Evolutionary conservation across 306 rosid genomes (phyloP).

Genomic region (Gleditsia sinensis): DNA sequence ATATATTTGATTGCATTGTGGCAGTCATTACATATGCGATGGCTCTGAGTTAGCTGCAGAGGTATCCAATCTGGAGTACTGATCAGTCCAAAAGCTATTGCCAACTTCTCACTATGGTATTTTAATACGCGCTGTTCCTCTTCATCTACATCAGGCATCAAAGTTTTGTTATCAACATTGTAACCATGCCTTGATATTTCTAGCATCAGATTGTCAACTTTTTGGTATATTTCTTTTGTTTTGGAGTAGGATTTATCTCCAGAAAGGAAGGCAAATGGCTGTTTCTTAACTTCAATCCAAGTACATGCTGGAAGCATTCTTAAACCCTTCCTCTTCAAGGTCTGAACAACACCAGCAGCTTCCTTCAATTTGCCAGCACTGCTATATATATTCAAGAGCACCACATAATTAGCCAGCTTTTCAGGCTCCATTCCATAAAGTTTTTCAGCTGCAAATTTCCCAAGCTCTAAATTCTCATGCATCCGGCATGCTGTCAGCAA

Average conservation of each 20-base stretch:
- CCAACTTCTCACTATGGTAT: constrained; percentile 85
- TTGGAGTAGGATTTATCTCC: constrained; percentile 63
- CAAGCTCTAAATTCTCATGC: constrained; percentile 72
- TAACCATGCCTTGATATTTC: constrained; percentile 68
- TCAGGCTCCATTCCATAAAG: constrained; percentile 84
- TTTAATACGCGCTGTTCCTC: constrained; percentile 50
- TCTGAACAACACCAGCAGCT: constrained; percentile 79
- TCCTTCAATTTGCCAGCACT: constrained; percentile 68
- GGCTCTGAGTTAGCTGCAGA: constrained; percentile 75
- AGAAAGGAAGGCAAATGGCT: constrained; percentile 50
- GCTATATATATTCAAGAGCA: constrained; percentile 70
- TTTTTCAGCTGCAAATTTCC: constrained; percentile 74
- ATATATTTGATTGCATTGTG: constrained; percentile 78
- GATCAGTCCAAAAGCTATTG: constrained; percentile 77
- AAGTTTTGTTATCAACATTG: constrained; percentile 37
- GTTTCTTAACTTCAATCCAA: constrained; percentile 78
- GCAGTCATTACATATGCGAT: constrained; percentile 76
- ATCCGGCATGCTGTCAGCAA: constrained; percentile 84
- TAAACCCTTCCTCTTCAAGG: constrained; percentile 76
- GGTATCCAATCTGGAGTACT: constrained; percentile 61
- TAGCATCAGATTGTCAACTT: constrained; percentile 64
- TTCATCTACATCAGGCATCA: constrained; percentile 85
- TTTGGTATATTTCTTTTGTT: constrained; percentile 53
- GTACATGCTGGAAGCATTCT: constrained; percentile 72
- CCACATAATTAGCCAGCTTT: constrained; percentile 71